Base-by-base conservation (phyloP, 768 basidiomycete species). In the Saitozyma sp. region DNA sequence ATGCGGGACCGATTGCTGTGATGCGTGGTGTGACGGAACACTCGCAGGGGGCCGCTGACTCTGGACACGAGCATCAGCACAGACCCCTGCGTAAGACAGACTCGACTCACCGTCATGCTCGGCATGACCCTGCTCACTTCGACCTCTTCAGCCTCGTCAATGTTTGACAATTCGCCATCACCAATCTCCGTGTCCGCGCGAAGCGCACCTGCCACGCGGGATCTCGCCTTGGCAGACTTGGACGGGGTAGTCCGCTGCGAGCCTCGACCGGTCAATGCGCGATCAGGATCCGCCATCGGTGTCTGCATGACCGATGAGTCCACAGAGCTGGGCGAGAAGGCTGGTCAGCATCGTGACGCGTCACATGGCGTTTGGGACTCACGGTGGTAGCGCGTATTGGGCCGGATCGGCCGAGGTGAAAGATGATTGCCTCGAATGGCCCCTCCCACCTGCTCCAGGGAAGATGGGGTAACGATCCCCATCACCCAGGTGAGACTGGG, bases 391-490 rank as follows among this genome's bases (percentile, higher is more conserved):
- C 38, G 67, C 57, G 42, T 61, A 48, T 4, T 50, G 52, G 16
- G 67, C 64, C 0, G 68, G 71, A 55, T 70, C 64, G 7, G 68
- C 50, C 9, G 70, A 70, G 8, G 61, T 65, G 29, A 61, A 61
- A 16, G 56, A 59, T 1, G 64, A 62, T 7, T 71, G 57, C 20
- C 70, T 54, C 1, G 67, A 63, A 45, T 72, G 72, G 11, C 59
- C 62, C 10, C 53, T 29, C 29, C 29, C 29, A 29, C 29, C 29
- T 29, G 29, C 29, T 29, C 29, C 29, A 5, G 74, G 70, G 63
- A 76, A 76, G 50, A 56, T 60, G 37, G 74, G 74, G 62, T 76
- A 76, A 43, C 74, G 48, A 62, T 73, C 74, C 2, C 72, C 71
- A 57, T 68, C 74, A 9, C 60, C 62, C 6, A 69, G 61, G 50